phyloP scores from a whole-genome alignment of 768 basidiomycete genomes.

The Suillus paluster region DNA sequence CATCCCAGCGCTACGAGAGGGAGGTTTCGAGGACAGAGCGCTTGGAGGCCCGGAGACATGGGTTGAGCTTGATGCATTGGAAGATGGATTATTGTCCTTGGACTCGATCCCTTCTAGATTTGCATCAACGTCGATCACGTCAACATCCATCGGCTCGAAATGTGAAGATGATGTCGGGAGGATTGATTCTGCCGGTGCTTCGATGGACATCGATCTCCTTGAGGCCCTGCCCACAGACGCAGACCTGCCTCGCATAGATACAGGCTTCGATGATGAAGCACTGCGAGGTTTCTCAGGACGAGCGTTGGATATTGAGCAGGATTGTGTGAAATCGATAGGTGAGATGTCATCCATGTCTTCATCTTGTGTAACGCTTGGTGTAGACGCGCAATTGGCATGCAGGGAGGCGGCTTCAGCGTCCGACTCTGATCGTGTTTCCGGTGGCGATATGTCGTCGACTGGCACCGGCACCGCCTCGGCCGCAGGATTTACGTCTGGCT shows the following conservation, averaged over 20 bases:
- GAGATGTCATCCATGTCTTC: slow-evolving; percentile 19
- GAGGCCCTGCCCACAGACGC: not conserved
- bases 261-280: slow-evolving; percentile 9
- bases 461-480: slow-evolving; percentile 5
- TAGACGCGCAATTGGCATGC: slow-evolving; percentile 22
- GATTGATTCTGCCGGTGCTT: not conserved
- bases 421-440: slow-evolving; percentile 8
- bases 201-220: not conserved
- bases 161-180: slow-evolving; percentile 16
- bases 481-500: not conserved
- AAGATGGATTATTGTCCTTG: not conserved
- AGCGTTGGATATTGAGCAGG: slow-evolving; percentile 20
- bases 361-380: slow-evolving; percentile 21
- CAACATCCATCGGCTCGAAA: slow-evolving; percentile 32
- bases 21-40: slow-evolving; percentile 7
- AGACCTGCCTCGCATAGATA: not conserved
- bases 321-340: slow-evolving; percentile 14
- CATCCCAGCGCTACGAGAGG: slow-evolving; percentile 15
- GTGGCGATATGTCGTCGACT: slow-evolving; percentile 6
- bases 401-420: slow-evolving; percentile 22
- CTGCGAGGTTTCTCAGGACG: slow-evolving; percentile 14
- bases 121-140: slow-evolving; percentile 8
- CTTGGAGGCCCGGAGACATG: slow-evolving; percentile 7
- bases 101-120: too few species aligned
- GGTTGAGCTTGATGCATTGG: not conserved